These are phyloP conservation scores for Fragaria ananassa DNA, from an alignment of 306 rosid species.

Conservation along the genomic window DNA sequence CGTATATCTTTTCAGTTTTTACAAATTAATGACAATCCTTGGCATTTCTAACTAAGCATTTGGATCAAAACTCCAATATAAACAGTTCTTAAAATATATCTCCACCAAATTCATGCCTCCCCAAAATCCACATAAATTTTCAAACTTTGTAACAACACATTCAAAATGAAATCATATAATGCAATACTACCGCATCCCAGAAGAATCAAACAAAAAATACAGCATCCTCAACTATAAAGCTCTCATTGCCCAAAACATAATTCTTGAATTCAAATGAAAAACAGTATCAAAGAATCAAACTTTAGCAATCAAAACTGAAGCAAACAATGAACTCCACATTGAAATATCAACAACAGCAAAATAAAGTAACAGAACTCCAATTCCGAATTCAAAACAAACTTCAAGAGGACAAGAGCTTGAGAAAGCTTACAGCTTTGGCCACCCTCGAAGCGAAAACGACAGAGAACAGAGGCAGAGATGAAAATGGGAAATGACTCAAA, in stretches of 20 bases:
- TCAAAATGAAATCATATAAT: neutral
- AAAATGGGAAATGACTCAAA: constrained; percentile 1
- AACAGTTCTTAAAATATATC: neutral
- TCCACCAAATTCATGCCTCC: neutral
- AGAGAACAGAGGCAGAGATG: neutral
- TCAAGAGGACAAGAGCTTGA: neutral
- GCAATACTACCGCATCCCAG: neutral
- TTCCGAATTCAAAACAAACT: neutral
- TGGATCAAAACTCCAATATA: neutral
- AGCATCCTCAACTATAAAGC: neutral
- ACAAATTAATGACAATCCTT: neutral
- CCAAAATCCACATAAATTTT: neutral
- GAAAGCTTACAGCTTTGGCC: constrained; percentile 38
- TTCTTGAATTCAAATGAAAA: neutral
- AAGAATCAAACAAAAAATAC: neutral
- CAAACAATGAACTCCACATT: neutral
- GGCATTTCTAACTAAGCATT: neutral
- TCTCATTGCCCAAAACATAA: neutral
- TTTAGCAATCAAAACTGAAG: neutral
- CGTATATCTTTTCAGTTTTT: neutral
- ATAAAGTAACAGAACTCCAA: neutral
- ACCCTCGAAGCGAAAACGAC: constrained; percentile 1
- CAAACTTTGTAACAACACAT: neutral
- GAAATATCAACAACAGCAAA: neutral
- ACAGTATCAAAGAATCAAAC: neutral